phyloP scores from a whole-genome alignment of 805 yeast genomes.

The Myxozyma kluyveri region DNA sequence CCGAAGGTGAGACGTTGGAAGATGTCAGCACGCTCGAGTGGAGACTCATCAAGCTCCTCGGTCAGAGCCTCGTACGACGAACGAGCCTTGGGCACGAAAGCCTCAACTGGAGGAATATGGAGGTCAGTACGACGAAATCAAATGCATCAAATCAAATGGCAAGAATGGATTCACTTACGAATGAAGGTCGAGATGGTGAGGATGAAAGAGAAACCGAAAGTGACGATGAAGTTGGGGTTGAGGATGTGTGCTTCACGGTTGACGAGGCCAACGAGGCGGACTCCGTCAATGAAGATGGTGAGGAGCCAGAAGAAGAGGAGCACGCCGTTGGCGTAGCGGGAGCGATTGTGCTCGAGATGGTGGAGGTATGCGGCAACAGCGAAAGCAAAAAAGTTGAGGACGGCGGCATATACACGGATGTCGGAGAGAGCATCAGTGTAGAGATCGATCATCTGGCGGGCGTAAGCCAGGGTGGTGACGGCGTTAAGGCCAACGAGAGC shows the following conservation, averaged over 20 bases:
- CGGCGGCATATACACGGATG: conserved; percentile 41
- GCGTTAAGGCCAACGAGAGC: conserved; percentile 32
- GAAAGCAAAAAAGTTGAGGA: conserved; percentile 45
- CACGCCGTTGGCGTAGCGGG: conserved; percentile 62
- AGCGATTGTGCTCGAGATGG: conserved; percentile 67
- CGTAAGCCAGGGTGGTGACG: conserved; percentile 23
- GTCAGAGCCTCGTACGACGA: conserved; percentile 38
- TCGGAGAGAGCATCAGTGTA: conserved; percentile 36
- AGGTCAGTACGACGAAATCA: too few species aligned
- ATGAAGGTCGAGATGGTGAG: conserved; percentile 22
- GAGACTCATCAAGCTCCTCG: conserved; percentile 40
- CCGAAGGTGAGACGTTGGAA: conserved; percentile 74
- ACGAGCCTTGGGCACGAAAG: conserved; percentile 41
- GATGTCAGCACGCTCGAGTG: conserved; percentile 61
- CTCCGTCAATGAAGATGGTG: conserved; percentile 41
- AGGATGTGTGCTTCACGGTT: conserved; percentile 25
- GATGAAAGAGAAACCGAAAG: conserved; percentile 26
- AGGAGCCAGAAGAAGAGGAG: conserved; percentile 76
- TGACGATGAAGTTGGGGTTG: conserved; percentile 20
- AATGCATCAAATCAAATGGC: background rate
- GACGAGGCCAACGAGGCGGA: conserved; percentile 47
- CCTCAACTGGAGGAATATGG: conserved; percentile 41
- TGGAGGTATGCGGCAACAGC: conserved; percentile 57
- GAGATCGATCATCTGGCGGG: conserved; percentile 27
- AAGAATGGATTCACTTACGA: conserved; percentile 5